A percentile compares a stretch with the other conserved stretches of the same genome.
Conservation (phyloP, 1,284 basidiomycete species). For the Meira nashicola region DNA sequence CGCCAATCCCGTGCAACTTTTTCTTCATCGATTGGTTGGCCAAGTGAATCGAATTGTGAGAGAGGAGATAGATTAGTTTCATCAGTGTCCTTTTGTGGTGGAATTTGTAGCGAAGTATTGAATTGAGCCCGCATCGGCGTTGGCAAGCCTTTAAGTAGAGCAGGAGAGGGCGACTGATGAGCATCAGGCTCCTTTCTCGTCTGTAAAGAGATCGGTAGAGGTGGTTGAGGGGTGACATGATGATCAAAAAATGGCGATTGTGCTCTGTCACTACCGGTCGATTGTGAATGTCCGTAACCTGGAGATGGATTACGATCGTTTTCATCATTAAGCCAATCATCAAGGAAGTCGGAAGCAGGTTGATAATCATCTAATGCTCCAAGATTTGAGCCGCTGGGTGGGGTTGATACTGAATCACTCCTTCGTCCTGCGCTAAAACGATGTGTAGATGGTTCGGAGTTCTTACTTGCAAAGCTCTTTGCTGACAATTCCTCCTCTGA, state of each 20-base stretch:
- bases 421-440: not conserved
- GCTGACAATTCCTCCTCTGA: not conserved
- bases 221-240: no score
- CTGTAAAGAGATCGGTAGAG: no score
- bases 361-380: not conserved
- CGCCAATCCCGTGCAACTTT: not conserved
- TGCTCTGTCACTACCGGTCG: no score
- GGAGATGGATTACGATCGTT: not conserved
- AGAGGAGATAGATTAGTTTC: not conserved
- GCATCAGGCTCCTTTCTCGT: no score
- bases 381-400: not conserved
- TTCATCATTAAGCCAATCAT: conserved; percentile 8
- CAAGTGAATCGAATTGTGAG: not conserved
- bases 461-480: not conserved
- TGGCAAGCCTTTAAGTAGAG: conserved; percentile 1
- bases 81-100: not conserved
- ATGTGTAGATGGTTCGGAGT: not conserved
- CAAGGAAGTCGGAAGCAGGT: conserved; percentile 4
- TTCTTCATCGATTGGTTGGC: not conserved
- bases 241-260: no score
- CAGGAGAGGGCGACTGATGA: conserved; percentile 3
- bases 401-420: not conserved
- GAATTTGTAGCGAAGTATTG: not conserved
- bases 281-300: no score
- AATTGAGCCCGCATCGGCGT: not conserved